phyloP scores from a whole-genome alignment of 805 yeast species.

The Teunomyces atbi region DNA sequence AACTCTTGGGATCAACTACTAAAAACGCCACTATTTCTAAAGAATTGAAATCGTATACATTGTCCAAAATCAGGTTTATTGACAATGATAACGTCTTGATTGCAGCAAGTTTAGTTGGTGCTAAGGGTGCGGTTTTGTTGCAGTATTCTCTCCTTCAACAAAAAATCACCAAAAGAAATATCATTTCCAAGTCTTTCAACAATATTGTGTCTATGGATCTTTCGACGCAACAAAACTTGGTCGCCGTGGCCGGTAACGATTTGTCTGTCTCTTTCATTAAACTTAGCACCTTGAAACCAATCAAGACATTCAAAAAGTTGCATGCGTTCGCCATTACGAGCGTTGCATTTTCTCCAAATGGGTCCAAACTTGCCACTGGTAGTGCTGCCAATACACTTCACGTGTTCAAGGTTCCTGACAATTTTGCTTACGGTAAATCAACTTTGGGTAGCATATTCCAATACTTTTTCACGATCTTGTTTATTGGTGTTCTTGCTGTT shows the following conservation, averaged over 20 bases:
- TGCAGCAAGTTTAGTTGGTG: conserved; percentile 28
- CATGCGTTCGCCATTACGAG: conserved; percentile 80
- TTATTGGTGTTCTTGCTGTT: conserved; percentile 31
- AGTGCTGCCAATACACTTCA: conserved; percentile 76
- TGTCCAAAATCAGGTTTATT: conserved; percentile 45
- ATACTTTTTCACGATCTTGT: conserved; percentile 31
- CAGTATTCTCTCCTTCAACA: conserved; percentile 44
- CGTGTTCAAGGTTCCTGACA: conserved; percentile 58
- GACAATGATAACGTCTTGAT: conserved; percentile 31
- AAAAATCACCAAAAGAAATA: conserved; percentile 40
- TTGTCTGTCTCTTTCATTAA: conserved; percentile 61
- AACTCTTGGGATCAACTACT: conserved; percentile 24
- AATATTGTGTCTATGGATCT: conserved; percentile 54
- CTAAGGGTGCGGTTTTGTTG: conserved; percentile 41
- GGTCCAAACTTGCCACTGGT: conserved; percentile 63
- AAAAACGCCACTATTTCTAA: conserved; percentile 18
- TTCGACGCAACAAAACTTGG: conserved; percentile 40
- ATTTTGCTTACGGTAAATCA: conserved; percentile 42
- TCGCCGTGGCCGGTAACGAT: conserved; percentile 64
- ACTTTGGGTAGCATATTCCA: conserved; percentile 32
- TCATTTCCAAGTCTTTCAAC: conserved; percentile 47
- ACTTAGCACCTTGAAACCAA: conserved; percentile 48
- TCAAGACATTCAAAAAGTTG: conserved; percentile 55
- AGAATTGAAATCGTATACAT: conserved; percentile 23
- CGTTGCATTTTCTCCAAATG: conserved; percentile 66